phyloP scores from a whole-genome alignment of 2,329 filamentous ascomycete genomes.

The Penicillium psychrosexuale region DNA sequence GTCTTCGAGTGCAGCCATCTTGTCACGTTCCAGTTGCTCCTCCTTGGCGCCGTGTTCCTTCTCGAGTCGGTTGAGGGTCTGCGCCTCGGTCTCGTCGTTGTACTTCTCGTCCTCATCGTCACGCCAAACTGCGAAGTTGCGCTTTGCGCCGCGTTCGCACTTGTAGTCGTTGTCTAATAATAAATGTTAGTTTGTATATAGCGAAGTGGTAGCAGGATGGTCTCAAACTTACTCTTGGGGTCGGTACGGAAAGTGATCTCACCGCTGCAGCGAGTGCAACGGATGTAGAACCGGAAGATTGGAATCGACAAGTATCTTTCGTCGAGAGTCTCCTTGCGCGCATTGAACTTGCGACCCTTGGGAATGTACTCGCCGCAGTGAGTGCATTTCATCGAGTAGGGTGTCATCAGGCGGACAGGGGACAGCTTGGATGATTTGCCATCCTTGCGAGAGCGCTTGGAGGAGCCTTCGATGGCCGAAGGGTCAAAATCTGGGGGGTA shows the following conservation, averaged over 20 bases:
- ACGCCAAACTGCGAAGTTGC: constrained; percentile 92
- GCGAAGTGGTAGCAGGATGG: neutral
- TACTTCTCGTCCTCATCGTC: constrained; percentile 55
- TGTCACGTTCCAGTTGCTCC: constrained; percentile 71
- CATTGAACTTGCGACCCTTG: constrained; percentile 93
- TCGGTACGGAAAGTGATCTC: constrained; percentile 95
- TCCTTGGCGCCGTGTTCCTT: constrained; percentile 64
- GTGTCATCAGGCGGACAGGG: constrained; percentile 70
- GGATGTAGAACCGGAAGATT: constrained; percentile 86
- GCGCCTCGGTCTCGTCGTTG: constrained; percentile 74
- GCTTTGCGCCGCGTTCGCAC: constrained; percentile 75
- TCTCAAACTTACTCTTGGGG: constrained; percentile 64
- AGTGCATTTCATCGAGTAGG: constrained; percentile 75
- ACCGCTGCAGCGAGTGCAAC: constrained; percentile 78
- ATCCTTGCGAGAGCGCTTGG: constrained; percentile 44
- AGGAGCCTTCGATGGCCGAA: constrained; percentile 67
- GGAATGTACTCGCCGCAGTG: constrained; percentile 71
- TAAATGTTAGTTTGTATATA: neutral
- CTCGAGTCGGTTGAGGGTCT: constrained; percentile 80
- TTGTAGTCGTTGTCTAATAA: constrained; percentile 70
- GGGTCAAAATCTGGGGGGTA: constrained; percentile 86
- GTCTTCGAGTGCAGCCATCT: constrained; percentile 91
- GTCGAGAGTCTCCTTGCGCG: constrained; percentile 85
- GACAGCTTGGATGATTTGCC: constrained; percentile 69
- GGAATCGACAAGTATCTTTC: constrained; percentile 86